Base-by-base conservation (phyloP, 768 basidiomycete species). In the Brasilioporus rufonigricans region DNA sequence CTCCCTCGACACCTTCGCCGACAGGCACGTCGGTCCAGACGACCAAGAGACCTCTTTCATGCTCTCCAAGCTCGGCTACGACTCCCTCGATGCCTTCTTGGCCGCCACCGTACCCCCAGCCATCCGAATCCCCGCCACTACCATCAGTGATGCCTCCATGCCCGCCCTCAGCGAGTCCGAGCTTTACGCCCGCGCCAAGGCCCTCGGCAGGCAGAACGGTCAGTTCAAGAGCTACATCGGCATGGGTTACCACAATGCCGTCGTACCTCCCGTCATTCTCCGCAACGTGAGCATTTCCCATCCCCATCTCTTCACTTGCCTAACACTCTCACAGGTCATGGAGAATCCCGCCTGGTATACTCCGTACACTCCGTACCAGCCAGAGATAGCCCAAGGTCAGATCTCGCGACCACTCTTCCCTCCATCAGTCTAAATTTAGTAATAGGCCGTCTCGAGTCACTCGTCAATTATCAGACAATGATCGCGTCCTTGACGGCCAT, bases 311-410 rank as follows among this genome's bases (percentile, higher is more conserved):
- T 35, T 39, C 12, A 40, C 44, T 49, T 18, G 47, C 47, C 48
- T 58, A 27, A 60, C 50, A 14, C n/a, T 50, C 10, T 45, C 23
- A 27, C 44, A 91, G 91, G 76, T 92, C 56, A 85, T 88, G 77
- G 95, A 99, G 73, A 98, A 96, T 67, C 96, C 94, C 26, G 92
- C 89, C 4, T 99, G 96, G 96, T 98, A 98, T 72, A 98, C 95
- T 7, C 92, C 89, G 16, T 95, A 96, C 71, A 95, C 94, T 0
- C 93, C 93, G 2, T 95, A 95, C 73, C 93, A 97, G 65, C 94
- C 96, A 1, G 96, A 99, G 78, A 89, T 98, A 70, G 86, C 96
- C n/a, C 96, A 99, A 84, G 96, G 93, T 89, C 64, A 24, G 74
- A 19, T 52, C 38, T 53, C 24, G 50, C 29, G 53, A 58, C n/a